Base-by-base conservation (phyloP, 768 basidiomycete species). In the Saitozyma sp. region DNA sequence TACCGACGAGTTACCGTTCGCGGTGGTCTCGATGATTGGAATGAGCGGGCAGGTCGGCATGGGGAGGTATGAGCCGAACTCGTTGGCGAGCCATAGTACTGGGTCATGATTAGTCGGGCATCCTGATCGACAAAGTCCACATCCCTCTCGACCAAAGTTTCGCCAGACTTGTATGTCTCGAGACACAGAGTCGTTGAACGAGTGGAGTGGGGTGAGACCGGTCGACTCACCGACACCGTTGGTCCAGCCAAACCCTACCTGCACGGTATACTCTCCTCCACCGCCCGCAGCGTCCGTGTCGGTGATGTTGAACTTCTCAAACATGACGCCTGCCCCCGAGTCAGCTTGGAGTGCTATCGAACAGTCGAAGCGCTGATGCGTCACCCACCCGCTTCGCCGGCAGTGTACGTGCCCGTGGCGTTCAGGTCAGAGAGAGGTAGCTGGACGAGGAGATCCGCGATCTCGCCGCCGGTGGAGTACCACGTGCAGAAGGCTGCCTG, bases 401-500 rank as follows among this genome's bases (percentile, higher is more conserved):
- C 63, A 10, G 63, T 65, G 59, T 67, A 68, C 2, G 70, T 69
- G 2, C 72, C 75, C 1, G 76, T 78, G 8, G 71, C 64, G 56
- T 77, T 76, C 16, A 80, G 58, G 9, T 75, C 71, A 16, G 60
- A 54, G 8, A 71, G 43, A 0, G 92, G 85, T 20, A 95, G 82
- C 61, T 86, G 85, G 19, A 88, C 84, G 4, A 94, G 80, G 45
- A 92, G 17, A 14, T 84, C 84, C 0, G 86, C 83, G 50, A 97
- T 89, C 4, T 87, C 87, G 6, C 94, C 94, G 41, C 94, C 94
- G 0, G 92, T 96, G n/a, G 66, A 65, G 50, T 70, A 91, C 93
- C 94, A 97, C 68, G 90, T 91, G 79, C 94, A 96, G 64, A 95
- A 84, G 1, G 86, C 86, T 65, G 91, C 88, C 37, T 88, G 82